Percentiles rank a stretch among this genome's conserved stretches.
Conservation (phyloP, 805 yeast species). For the Pichia kluyveri region DNA sequence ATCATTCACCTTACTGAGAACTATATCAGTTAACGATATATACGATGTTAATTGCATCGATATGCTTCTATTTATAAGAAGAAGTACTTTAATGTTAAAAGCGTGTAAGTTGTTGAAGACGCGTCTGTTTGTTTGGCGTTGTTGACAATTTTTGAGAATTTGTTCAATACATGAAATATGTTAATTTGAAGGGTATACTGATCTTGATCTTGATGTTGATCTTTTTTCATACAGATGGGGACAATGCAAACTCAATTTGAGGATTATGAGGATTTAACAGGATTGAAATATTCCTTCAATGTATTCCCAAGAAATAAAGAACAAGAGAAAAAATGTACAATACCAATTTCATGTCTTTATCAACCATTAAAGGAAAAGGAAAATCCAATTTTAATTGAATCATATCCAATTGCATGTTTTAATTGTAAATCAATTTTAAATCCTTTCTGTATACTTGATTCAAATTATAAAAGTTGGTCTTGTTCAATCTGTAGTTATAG, state of each 20-base stretch:
- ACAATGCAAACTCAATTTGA: constrained; percentile 29
- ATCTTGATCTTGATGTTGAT: too few relatives aligned
- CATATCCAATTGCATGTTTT: constrained; percentile 40
- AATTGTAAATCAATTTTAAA: constrained; percentile 46
- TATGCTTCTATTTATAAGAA: too few relatives aligned
- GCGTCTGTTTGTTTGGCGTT: too few relatives aligned
- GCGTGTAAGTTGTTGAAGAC: too few relatives aligned
- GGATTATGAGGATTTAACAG: constrained; percentile 59
- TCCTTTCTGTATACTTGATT: constrained; percentile 37
- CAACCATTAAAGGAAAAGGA: constrained; percentile 48
- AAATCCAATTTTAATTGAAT: constrained; percentile 28
- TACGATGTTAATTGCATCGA: too few relatives aligned
- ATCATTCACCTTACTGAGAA: too few relatives aligned
- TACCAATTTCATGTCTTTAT: constrained; percentile 49
- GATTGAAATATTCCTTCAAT: constrained; percentile 72
- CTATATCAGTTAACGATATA: too few relatives aligned
- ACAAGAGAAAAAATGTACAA: constrained; percentile 41
- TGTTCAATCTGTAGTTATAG: constrained; percentile 48
- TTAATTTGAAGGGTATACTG: too few relatives aligned
- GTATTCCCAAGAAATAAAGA: constrained; percentile 45
- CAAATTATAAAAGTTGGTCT: constrained; percentile 33
- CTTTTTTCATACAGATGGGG: too few relatives aligned
- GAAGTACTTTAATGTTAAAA: too few relatives aligned
- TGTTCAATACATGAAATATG: too few relatives aligned
- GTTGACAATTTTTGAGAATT: too few relatives aligned